Evolutionary conservation across 108 stramenopile genomes (phyloP).

Genomic region (Skeletonema tropicum): DNA sequence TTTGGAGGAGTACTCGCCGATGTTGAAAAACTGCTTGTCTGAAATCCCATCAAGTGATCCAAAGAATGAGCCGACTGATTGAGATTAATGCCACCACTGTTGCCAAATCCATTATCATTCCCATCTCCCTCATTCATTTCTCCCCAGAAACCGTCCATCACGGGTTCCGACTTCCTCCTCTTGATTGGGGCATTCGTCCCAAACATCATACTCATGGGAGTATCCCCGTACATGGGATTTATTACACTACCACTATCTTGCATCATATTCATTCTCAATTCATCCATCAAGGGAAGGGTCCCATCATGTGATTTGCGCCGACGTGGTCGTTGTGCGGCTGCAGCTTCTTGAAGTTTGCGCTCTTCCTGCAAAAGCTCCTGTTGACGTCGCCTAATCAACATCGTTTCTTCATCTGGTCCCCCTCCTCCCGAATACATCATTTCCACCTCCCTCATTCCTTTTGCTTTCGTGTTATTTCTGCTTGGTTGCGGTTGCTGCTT

Average conservation of each 20-base stretch:
- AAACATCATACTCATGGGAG: not conserved
- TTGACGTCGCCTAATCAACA: not conserved
- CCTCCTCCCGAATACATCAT: not conserved
- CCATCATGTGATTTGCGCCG: not conserved
- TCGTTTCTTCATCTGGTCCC: not conserved
- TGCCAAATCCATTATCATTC: not conserved
- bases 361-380: not conserved
- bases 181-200: not conserved
- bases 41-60: not conserved
- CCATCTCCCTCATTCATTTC: not conserved
- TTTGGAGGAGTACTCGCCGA: not conserved
- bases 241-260: not conserved
- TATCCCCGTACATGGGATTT: not conserved
- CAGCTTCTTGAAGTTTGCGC: not conserved
- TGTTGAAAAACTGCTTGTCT: not conserved
- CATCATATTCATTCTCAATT: not conserved
- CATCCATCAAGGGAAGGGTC: not conserved
- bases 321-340: not conserved
- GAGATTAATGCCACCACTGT: not conserved
- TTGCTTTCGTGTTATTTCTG: not conserved
- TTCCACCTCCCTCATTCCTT: not conserved
- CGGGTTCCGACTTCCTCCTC: slow-evolving; percentile 7
- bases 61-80: not conserved
- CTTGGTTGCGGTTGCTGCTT: not conserved
- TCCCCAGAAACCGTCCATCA: not conserved